These are phyloP conservation scores for Infundibulicybe gibba DNA, from an alignment of 768 basidiomycete genomes.

Conservation along the genomic window DNA sequence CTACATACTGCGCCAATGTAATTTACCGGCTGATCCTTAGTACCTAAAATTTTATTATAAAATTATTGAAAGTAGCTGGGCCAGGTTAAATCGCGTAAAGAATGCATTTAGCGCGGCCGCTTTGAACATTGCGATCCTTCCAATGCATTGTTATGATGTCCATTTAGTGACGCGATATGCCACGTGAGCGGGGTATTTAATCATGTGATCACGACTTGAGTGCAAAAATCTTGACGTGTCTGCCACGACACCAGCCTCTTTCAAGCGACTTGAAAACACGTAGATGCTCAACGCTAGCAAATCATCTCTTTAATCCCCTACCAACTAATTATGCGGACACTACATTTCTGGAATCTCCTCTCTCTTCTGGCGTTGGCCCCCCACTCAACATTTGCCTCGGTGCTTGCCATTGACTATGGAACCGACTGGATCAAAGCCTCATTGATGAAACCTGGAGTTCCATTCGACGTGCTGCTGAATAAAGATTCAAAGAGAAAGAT, in stretches of 20 bases:
- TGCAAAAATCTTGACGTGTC: slow-evolving; percentile 25
- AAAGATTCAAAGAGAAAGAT: slow-evolving; percentile 98
- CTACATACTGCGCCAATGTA: no score
- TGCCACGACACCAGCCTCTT: slow-evolving; percentile 24
- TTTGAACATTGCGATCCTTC: no score
- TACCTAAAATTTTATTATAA: no score
- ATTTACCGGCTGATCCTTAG: no score
- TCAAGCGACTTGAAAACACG: slow-evolving; percentile 7
- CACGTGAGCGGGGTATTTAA: not conserved
- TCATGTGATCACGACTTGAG: slow-evolving; percentile 12
- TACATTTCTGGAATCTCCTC: slow-evolving; percentile 32
- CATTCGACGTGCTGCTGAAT: slow-evolving; percentile 95
- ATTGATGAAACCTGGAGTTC: slow-evolving; percentile 88
- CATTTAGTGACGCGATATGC: no score
- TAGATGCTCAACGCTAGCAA: slow-evolving; percentile 22
- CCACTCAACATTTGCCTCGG: slow-evolving; percentile 56
- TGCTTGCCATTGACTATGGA: slow-evolving; percentile 98
- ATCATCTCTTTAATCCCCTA: slow-evolving; percentile 14
- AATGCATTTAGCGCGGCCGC: no score
- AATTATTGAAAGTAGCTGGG: no score
- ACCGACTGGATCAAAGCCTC: slow-evolving; percentile 97
- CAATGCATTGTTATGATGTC: no score
- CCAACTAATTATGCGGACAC: slow-evolving; percentile 32
- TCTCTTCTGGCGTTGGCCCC: slow-evolving; percentile 37
- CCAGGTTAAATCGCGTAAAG: no score